A percentile compares a stretch with the other conserved stretches of the same genome.
Conservation (phyloP, 495 filamentous ascomycete genomes). For the Hypomontagnella submonticulosa region DNA sequence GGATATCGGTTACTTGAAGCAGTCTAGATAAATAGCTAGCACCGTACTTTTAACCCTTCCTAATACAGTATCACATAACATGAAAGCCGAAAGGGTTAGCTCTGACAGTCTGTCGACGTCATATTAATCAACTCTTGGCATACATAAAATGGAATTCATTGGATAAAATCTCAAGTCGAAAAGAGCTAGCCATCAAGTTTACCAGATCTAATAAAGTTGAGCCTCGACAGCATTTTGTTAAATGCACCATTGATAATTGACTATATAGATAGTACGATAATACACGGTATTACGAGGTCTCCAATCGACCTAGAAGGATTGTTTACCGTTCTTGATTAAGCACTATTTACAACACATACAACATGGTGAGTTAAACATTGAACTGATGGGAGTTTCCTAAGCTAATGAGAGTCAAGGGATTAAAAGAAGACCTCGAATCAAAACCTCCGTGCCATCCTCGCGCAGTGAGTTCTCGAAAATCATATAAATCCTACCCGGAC, state of each 20-base stretch:
- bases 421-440: constrained; percentile 74
- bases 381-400: not conserved
- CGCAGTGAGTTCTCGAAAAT: constrained; percentile 72
- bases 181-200: not conserved
- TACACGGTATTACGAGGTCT: not conserved
- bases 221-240: not conserved
- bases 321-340: not conserved
- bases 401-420: constrained; percentile 43
- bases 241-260: not conserved
- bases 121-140: constrained; percentile 14
- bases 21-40: too few species aligned
- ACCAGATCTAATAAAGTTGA: not conserved
- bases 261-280: too few species aligned
- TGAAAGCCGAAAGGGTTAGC: constrained; percentile 29
- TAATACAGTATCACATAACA: too few species aligned
- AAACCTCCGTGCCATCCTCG: constrained; percentile 89
- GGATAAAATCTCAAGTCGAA: not conserved
- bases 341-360: constrained; percentile 3
- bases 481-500: not conserved
- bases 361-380: constrained; percentile 28
- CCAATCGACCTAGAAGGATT: not conserved
- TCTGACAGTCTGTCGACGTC: constrained; percentile 28
- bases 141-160: not conserved
- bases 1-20: too few species aligned
- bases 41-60: too few species aligned